These are phyloP conservation scores for Pulicaria dysenterica DNA, from an alignment of 129 eudicot genomes.

Conservation along the genomic window DNA sequence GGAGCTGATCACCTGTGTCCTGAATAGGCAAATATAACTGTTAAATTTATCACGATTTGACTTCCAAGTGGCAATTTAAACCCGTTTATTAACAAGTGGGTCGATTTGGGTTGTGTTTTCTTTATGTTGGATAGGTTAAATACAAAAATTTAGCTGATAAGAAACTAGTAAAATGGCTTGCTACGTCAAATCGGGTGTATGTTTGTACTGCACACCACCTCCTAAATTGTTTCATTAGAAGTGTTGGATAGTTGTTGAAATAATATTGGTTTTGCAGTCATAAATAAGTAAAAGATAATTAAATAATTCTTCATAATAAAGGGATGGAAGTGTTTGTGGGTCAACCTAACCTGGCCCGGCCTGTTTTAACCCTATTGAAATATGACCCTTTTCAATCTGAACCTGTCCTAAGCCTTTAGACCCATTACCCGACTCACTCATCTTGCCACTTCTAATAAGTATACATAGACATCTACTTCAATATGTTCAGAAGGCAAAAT, in stretches of 20 bases:
- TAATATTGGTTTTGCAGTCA: neutral
- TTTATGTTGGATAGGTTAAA: neutral
- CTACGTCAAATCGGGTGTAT: neutral
- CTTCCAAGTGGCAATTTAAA: neutral
- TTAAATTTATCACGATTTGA: neutral
- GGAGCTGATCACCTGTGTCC: conserved; percentile 78
- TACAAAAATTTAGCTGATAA: neutral
- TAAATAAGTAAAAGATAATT: neutral
- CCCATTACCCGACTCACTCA: too few species aligned
- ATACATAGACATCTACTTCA: neutral
- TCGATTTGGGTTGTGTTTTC: neutral
- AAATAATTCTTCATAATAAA: too few species aligned
- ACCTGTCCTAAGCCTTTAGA: too few species aligned
- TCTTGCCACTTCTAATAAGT: neutral
- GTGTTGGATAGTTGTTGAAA: neutral
- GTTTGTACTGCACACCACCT: neutral
- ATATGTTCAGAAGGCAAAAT: neutral
- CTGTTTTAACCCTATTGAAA: too few species aligned
- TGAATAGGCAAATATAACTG: conserved; percentile 36
- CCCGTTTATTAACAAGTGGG: neutral
- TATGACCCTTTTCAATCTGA: too few species aligned
- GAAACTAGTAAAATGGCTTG: neutral
- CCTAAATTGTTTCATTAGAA: neutral
- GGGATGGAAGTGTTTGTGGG: too few species aligned
- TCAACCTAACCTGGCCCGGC: too few species aligned